Evolutionary conservation across 495 filamentous ascomycete genomes (phyloP), one percentile per base, ranked within the genome.

Genomic region (Annulohypoxylon bovei): DNA sequence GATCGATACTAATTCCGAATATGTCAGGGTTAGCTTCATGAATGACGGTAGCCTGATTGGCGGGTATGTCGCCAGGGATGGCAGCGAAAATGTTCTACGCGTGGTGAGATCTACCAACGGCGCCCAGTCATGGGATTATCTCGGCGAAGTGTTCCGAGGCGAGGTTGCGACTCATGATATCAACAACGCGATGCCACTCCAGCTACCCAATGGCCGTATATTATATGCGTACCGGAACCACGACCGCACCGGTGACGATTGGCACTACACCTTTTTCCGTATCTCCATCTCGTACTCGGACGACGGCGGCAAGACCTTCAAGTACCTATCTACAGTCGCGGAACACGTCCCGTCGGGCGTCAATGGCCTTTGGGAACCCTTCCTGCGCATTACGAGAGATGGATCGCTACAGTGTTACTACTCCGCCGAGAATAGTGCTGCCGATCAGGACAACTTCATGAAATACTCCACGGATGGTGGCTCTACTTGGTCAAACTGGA

Each of bases 211-310:
- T 1, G 81, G 81, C 0, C 78, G 79, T 0, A 80, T 90, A 20
- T 78, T 90, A 0, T 84, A 81, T 6, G 87, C 88, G 0, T 89
- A 88, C 70, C 84, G 88, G 27, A 89, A 89, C 73, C 88, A 90
- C 70, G 84, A 88, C 56, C 75, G 79, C 2, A 75, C 79, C 0
- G 77, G 77, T 0, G 52, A 75, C 25, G 70, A 22, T 42, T 78
- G 80, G 32, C 77, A 77, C 1, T 86, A 83, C 65, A 85, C 81
- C 0, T 80, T 81, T 68, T 88, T 84, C 76, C 87, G 86, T 14
- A 88, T 89, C 74, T 88, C 85, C 0, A 76, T 89, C 18, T 88
- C 82, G 63, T 81, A 83, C 58, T 88, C 86, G 16, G 79, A 73
- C 18, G 85, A 88, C 62, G 78, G 77, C 30, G 87, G 86, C 2